phyloP scores from a whole-genome alignment of 2,329 filamentous ascomycete species.

The Microdochium bolleyi region DNA sequence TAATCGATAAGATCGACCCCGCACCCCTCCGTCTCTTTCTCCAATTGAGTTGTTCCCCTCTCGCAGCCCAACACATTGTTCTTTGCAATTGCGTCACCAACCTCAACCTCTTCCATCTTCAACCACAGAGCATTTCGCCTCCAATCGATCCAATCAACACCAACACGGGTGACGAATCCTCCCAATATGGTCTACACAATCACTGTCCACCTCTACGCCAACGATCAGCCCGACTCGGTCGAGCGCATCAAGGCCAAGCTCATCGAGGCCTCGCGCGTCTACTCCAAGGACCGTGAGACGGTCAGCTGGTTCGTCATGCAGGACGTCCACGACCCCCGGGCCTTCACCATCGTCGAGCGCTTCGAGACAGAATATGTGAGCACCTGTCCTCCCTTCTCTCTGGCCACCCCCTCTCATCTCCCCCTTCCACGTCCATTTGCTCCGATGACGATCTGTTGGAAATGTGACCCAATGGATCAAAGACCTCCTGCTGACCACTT shows the following conservation, averaged over 20 bases:
- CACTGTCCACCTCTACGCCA: conserved; percentile 60
- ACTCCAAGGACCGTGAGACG: conserved; percentile 64
- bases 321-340: conserved; percentile 56
- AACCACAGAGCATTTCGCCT: too few relatives aligned
- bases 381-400: conserved; percentile 5
- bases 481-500: conserved; percentile 9
- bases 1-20: too few relatives aligned
- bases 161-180: neutral
- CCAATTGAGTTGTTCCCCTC: too few relatives aligned
- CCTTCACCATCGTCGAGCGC: conserved; percentile 69
- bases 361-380: conserved; percentile 58
- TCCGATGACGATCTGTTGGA: neutral
- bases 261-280: conserved; percentile 65
- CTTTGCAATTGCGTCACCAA: too few relatives aligned
- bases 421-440: neutral
- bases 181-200: conserved; percentile 59
- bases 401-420: conserved; percentile 1
- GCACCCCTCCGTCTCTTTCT: too few relatives aligned
- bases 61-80: too few relatives aligned
- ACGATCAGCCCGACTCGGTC: conserved; percentile 55
- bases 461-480: neutral
- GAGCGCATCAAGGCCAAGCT: conserved; percentile 64
- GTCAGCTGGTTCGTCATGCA: conserved; percentile 73
- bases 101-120: too few relatives aligned
- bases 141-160: too few relatives aligned